These are phyloP conservation scores for Erysimum cheiri DNA, from an alignment of 441 rosid species.

Conservation along the genomic window DNA sequence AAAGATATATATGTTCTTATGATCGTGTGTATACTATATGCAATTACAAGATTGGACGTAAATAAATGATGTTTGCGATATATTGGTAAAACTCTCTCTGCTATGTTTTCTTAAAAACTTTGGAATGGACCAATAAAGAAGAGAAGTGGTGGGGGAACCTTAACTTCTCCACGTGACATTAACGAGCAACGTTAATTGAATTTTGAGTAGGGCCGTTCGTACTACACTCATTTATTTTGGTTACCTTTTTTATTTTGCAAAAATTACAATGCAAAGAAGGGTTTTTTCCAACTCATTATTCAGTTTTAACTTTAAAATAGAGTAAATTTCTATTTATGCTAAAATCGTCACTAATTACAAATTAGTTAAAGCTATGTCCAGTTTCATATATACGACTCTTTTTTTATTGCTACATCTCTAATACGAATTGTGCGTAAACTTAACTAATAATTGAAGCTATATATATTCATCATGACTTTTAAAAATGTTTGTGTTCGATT, in stretches of 20 bases:
- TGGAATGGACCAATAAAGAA: slow-evolving; percentile 30
- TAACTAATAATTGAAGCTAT: no score
- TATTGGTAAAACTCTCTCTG: background rate
- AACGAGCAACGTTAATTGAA: slow-evolving; percentile 32
- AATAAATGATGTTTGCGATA: slow-evolving; percentile 2
- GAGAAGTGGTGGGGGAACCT: slow-evolving; percentile 39
- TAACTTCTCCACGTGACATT: slow-evolving; percentile 37
- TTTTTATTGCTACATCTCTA: no score
- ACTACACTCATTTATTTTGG: slow-evolving; percentile 23
- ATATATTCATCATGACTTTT: background rate
- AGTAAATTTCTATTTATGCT: background rate
- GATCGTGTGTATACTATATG: background rate
- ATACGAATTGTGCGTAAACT: no score
- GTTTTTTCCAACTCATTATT: slow-evolving; percentile 12
- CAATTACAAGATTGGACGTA: background rate
- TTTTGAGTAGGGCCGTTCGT: slow-evolving; percentile 8
- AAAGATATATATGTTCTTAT: background rate
- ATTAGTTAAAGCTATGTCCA: no score
- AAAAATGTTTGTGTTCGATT: background rate
- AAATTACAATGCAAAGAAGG: background rate
- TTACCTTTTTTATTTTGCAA: slow-evolving; percentile 15
- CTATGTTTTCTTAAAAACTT: background rate
- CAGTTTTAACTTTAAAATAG: background rate
- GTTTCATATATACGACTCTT: no score
- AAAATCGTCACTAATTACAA: background rate